Evolutionary conservation across 164 flowering plant genomes (phyloP), one percentile per base, ranked within the genome.

Genomic region (Brasenia schreberi): DNA sequence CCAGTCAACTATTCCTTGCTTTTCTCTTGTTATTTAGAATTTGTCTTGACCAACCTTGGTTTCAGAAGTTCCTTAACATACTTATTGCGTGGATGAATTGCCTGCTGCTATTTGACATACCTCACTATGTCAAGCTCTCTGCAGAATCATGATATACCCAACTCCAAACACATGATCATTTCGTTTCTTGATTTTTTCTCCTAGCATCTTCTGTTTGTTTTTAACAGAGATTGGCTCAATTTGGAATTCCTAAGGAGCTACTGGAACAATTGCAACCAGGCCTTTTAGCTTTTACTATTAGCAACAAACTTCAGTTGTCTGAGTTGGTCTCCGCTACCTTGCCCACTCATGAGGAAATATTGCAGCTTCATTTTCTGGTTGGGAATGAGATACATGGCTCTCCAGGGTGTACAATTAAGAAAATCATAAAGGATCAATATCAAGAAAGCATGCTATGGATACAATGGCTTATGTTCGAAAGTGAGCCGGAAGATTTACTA

Each of bases 401-500:
- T 45, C 53, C 53, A 45, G 53, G 11, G 7, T 7, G 1, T 45
- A 45, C 12, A 1, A 45, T 45, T 45, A 45, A 45, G 53, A 5
- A 74, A 44, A 72, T 43, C 23, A n/a, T 87, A 77, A 73, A 72
- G 68, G 78, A 70, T 6, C 66, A 59, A 2, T 88, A 81, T 7
- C 69, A 73, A 7, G 98, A 84, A 75, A 86, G 88, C 75, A 66
- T 89, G 74, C 5, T 68, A 65, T 95, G 97, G 99, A 69, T 95
- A 61, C 89, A 87, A 68, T 95, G 98, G 98, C 70, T 95, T 73
- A 95, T 95, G 97, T 95, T 95, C 71, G 83, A 83, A 77, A 80
- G 73, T 67, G 90, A 90, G 9, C 97, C 99, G 0, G 23, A 5
- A 1, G 18, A 2, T 39, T 79, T 78, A 5, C 56, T 92, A 67